Evolutionary conservation across 768 basidiomycete genomes (phyloP).

Genomic region (Phanerochaete sordida): DNA sequence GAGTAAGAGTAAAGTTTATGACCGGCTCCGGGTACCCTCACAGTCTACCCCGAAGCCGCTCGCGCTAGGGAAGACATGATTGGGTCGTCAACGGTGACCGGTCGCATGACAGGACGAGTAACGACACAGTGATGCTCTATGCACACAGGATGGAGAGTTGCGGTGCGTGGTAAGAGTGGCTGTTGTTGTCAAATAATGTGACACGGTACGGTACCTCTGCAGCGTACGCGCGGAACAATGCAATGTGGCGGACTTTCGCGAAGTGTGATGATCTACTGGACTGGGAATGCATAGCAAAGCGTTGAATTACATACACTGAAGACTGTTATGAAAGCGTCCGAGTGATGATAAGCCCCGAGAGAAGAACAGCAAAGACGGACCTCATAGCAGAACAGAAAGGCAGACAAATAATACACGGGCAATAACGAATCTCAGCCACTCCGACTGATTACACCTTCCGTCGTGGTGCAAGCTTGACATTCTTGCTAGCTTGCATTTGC

Average conservation of each 20-base stretch:
- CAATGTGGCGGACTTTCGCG: neutral
- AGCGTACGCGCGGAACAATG: neutral
- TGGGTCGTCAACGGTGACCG: neutral
- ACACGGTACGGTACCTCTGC: no score
- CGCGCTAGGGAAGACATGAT: neutral
- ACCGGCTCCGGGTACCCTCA: slow-evolving; percentile 11
- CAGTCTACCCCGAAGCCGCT: slow-evolving; percentile 1
- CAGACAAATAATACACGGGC: neutral
- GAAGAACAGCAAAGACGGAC: neutral
- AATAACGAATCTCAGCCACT: neutral
- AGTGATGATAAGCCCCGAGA: slow-evolving; percentile 3
- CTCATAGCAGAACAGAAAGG: neutral
- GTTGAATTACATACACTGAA: neutral
- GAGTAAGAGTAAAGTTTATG: neutral
- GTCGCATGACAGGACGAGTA: neutral
- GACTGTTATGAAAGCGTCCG: neutral
- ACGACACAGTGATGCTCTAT: neutral
- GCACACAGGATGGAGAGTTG: neutral
- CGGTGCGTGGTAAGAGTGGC: neutral
- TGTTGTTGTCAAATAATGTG: neutral
- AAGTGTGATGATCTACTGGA: neutral
- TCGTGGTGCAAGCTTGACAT: slow-evolving; percentile 27
- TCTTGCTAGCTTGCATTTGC: slow-evolving; percentile 20
- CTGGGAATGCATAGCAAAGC: neutral
- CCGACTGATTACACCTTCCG: slow-evolving; percentile 34